Conservation (phyloP, 2,329 filamentous ascomycete genomes). For the Trichoderma aggressivum region DNA sequence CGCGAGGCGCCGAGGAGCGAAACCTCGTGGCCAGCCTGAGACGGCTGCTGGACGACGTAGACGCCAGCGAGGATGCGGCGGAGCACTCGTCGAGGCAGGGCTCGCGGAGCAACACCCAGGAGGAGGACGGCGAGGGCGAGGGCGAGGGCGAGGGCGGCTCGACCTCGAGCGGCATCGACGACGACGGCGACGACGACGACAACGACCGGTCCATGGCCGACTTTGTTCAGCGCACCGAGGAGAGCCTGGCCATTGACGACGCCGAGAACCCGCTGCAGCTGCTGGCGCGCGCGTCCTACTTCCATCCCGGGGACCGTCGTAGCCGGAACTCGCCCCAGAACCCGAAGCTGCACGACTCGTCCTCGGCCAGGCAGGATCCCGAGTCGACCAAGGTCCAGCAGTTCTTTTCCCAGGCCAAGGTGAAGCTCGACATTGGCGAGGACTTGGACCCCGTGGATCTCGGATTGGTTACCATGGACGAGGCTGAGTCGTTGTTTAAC, state of each 20-base stretch:
- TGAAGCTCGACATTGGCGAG: conserved; percentile 59
- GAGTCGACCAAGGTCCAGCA: conserved; percentile 45
- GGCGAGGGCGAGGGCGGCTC: conserved; percentile 31
- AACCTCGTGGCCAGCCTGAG: conserved; percentile 45
- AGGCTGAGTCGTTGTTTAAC: conserved; percentile 43
- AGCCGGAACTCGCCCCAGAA: conserved; percentile 29
- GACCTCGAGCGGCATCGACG: conserved; percentile 32
- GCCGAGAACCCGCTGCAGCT: conserved; percentile 73
- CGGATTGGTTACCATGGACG: conserved; percentile 63
- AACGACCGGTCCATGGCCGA: conserved; percentile 28
- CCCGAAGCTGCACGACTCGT: conserved; percentile 13
- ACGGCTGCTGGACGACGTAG: conserved; percentile 35
- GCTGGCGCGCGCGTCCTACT: conserved; percentile 68
- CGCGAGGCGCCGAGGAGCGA: conserved; percentile 43
- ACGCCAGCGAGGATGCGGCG: conserved; percentile 22
- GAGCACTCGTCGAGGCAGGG: conserved; percentile 26
- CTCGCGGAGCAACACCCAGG: conserved; percentile 32
- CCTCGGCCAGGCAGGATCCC: conserved; percentile 26
- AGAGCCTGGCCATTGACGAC: conserved; percentile 63
- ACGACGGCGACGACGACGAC: conserved; percentile 33
- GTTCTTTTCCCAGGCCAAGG: conserved; percentile 65
- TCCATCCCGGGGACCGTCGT: conserved; percentile 46
- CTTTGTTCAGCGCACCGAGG: conserved; percentile 36
- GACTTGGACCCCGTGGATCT: conserved; percentile 68
- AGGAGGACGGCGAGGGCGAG: conserved; percentile 29